phyloP scores from a whole-genome alignment of 371 early-diverging fungal species.

The Rhizopus arrhizus region DNA sequence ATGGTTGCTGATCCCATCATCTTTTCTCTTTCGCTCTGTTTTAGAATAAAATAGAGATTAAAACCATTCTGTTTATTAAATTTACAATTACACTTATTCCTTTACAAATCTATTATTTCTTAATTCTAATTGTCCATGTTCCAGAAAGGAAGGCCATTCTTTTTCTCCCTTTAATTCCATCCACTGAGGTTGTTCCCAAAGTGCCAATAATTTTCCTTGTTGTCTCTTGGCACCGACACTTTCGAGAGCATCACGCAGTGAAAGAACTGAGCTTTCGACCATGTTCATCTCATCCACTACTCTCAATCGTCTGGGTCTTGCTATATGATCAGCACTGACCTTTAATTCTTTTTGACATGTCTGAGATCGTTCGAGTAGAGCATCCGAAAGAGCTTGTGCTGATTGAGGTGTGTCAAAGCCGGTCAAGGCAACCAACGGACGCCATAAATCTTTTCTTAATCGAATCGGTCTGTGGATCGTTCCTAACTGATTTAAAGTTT shows the following conservation, averaged over 20 bases:
- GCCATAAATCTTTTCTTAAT: conserved; percentile 65
- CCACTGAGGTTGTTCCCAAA: conserved; percentile 54
- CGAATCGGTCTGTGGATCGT: conserved; percentile 45
- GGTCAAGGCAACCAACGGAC: conserved; percentile 58
- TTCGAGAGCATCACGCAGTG: conserved; percentile 49
- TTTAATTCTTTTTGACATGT: conserved; percentile 40
- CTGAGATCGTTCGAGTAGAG: conserved; percentile 55
- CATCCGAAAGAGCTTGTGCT: conserved; percentile 61
- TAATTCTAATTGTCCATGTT: conserved; percentile 49
- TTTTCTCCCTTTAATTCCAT: conserved; percentile 45
- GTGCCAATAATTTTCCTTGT: conserved; percentile 32
- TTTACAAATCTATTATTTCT: conserved; percentile 48
- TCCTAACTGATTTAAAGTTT: conserved; percentile 33
- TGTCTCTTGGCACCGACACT: conserved; percentile 19
- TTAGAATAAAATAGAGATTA: too few relatives aligned
- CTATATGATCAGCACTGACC: conserved; percentile 39
- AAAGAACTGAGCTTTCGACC: conserved; percentile 40
- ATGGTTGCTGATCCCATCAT: too few relatives aligned
- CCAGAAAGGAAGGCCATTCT: conserved; percentile 50
- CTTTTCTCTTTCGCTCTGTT: too few relatives aligned
- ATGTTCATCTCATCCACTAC: conserved; percentile 41
- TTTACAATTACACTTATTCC: neutral
- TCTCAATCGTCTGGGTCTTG: conserved; percentile 54
- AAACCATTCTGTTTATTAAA: too few relatives aligned
- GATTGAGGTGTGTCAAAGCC: conserved; percentile 53